Base-by-base conservation (phyloP, 331 rosid genomes). In the Quercus lobata region DNA sequence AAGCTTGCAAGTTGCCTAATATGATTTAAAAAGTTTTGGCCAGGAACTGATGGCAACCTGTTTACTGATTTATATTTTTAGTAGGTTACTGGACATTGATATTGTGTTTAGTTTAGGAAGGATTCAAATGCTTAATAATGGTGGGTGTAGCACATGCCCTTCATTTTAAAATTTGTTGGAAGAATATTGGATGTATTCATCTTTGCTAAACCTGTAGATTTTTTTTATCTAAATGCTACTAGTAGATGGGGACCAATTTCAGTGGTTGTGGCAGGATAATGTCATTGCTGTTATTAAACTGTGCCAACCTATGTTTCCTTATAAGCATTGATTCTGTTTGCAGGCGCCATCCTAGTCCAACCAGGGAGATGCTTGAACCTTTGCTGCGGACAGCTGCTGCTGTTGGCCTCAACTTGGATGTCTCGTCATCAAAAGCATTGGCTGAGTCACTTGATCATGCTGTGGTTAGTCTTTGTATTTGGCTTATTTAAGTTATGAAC, bases 361-460 rank as follows among this genome's bases (percentile, higher is more conserved):
- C 98, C 19, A 85, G 88, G 80, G 98, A 96, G 87, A 96, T 91
- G 99, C 96, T 96, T 80, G 97, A 96, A 85, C 98, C 99, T 41
- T 84, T 96, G 89, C 78, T 96, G 77, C 91, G 86, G 57, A 92
- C 97, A 46, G 94, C 99, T 83, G 89, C 93, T 77, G 94, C 97
- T 76, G 81, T 93, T 88, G 98, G 98, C 79, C 86, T 96, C 78
- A 84, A 81, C 84, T 90, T 96, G 97, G 97, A 96, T 81, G 88
- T 90, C 41, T 87, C 98, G 5, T 91, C 99, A 30, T 96, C 98
- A 54, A 96, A 93, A 83, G 92, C 97, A 68, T 84, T 96, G 84
- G 99, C 99, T 76, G 97, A 96, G 86, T 96, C 98, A 72, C 99
- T 96, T 78, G 99, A 96, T 86, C 87, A 53, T 82, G 99, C 99